phyloP scores from a whole-genome alignment of 352 stramenopile species.

The Pythium grandisporangium region DNA sequence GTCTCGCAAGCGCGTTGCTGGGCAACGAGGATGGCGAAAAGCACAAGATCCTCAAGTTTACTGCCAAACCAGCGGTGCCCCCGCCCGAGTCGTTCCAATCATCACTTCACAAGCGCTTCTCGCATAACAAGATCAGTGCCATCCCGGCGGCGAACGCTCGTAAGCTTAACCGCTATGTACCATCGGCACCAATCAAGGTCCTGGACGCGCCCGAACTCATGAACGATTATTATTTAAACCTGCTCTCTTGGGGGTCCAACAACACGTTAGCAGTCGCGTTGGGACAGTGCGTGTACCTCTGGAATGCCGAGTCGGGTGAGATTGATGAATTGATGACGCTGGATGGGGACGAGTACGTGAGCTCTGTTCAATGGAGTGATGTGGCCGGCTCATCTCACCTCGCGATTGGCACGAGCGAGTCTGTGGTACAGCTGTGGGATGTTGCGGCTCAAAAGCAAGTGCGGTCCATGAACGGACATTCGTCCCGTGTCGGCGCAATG shows the following conservation, averaged over 20 bases:
- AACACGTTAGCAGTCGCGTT: slow-evolving; percentile 98
- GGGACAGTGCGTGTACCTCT: slow-evolving; percentile 96
- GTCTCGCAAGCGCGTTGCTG: slow-evolving; percentile 72
- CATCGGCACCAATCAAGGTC: slow-evolving; percentile 92
- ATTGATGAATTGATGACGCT: slow-evolving; percentile 93
- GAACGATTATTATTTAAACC: slow-evolving; percentile 99
- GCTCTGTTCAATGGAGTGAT: slow-evolving; percentile 94
- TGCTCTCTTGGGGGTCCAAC: slow-evolving; percentile 95
- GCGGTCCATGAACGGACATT: slow-evolving; percentile 90
- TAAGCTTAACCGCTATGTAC: slow-evolving; percentile 93
- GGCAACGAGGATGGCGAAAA: slow-evolving; percentile 63
- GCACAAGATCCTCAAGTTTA: slow-evolving; percentile 97
- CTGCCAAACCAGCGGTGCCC: slow-evolving; percentile 91
- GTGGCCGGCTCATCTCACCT: slow-evolving; percentile 77
- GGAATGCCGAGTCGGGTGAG: slow-evolving; percentile 93
- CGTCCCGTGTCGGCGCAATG: slow-evolving; percentile 90
- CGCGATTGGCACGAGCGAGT: slow-evolving; percentile 93
- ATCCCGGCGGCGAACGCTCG: slow-evolving; percentile 56
- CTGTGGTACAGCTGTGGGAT: slow-evolving; percentile 97
- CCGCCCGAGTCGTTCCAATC: slow-evolving; percentile 93
- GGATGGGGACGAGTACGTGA: slow-evolving; percentile 92
- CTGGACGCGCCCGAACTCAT: slow-evolving; percentile 97
- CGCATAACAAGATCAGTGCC: slow-evolving; percentile 91
- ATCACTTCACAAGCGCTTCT: slow-evolving; percentile 88
- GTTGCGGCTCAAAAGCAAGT: slow-evolving; percentile 88